Evolutionary conservation across 2,329 filamentous ascomycete genomes (phyloP), one percentile per base, ranked within the genome.

Genomic region (Talaromyces sp.): DNA sequence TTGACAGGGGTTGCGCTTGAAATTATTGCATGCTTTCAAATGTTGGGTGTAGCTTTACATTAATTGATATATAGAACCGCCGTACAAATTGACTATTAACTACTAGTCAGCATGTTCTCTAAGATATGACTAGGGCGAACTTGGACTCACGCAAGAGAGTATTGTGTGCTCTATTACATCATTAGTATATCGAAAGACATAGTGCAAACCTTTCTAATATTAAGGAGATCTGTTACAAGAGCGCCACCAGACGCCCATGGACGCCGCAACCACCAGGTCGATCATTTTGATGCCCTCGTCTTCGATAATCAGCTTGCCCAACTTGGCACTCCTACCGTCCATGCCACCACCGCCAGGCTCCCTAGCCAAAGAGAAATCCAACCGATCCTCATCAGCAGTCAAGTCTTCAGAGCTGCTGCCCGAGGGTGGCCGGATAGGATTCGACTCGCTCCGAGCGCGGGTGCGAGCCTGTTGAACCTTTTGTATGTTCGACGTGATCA

Each of bases 221-320:
- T 31, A 53, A 16, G 50, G 28, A 33, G 7, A 7, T 4, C 28
- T 28, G 10, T 53, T 2, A 53, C 27, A 97, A 4, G 90, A 87
- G 68, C 88, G 87, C 93, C 94, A 98, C 91, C 93, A 99, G 16
- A 98, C 80, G 1, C 90, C 92, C 77, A 99, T 85, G 72, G 96
- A 97, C 10, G 92, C 90, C 4, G 94, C 91, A 23, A 99, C 91
- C 0, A 96, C 81, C 62, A 99, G 75, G 80, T 99, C 95, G 69
- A 98, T 76, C 94, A 99, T 98, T 80, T 96, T 96, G 66, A 96
- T 78, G 0, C 95, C 95, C 69, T 96, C 93, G 61, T 94, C 87
- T 68, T 92, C 86, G 42, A 99, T 84, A 57, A 98, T 92, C 57
- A 99, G 79, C 76, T 98, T 99, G 0, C 94, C 95, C 68, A 99